A percentile compares a stretch with the other conserved stretches of the same genome.
phyloP scores from a whole-genome alignment of 805 yeast species.

The Metschnikowia orientalis region DNA sequence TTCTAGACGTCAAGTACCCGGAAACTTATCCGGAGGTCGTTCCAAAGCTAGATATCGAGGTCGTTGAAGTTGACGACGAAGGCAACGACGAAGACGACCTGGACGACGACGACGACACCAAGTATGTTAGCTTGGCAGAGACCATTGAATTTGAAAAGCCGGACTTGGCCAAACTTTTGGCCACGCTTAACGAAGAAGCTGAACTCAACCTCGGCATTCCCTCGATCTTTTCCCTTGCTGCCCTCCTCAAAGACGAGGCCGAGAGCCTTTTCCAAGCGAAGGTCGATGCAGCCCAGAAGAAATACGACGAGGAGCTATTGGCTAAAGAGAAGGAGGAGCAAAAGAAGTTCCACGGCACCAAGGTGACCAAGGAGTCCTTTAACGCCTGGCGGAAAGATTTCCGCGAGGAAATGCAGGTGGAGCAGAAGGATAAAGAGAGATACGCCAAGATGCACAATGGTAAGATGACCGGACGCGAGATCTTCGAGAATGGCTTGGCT shows the following conservation, averaged over 20 bases:
- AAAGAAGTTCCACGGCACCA: constrained; percentile 85
- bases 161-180: constrained; percentile 42
- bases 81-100: constrained; percentile 39
- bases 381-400: constrained; percentile 67
- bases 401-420: constrained; percentile 68
- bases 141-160: constrained; percentile 48
- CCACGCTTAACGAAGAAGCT: constrained; percentile 53
- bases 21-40: constrained; percentile 76
- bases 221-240: constrained; percentile 75
- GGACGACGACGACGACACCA: constrained; percentile 25
- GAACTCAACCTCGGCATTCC: constrained; percentile 86
- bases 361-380: constrained; percentile 77
- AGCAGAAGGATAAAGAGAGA: constrained; percentile 51
- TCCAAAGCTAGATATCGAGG: constrained; percentile 50
- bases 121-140: constrained; percentile 53
- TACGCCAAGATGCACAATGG: constrained; percentile 62
- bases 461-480: constrained; percentile 79
- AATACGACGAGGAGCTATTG: constrained; percentile 53
- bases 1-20: constrained; percentile 66
- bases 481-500: constrained; percentile 86
- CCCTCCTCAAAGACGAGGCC: constrained; percentile 75
- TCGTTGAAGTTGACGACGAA: constrained; percentile 29
- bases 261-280: constrained; percentile 64
- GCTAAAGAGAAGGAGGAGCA: constrained; percentile 79
- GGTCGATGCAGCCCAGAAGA: constrained; percentile 48